Conservation (phyloP, 805 yeast species). For the Cyberlindnera saturnus region DNA sequence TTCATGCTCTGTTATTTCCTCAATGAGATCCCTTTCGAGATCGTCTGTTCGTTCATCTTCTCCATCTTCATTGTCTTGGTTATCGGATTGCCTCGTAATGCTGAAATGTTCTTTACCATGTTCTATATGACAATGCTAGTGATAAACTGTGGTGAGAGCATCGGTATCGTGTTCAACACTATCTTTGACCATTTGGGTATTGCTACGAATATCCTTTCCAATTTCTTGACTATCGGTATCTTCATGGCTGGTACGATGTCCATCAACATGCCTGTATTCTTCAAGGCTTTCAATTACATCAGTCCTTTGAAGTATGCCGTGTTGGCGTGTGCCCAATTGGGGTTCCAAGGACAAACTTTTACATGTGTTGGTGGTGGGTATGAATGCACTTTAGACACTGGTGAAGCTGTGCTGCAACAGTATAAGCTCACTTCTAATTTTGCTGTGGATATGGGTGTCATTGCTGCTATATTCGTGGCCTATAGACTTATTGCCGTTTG, state of each 20-base stretch:
- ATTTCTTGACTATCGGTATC: conserved; percentile 63
- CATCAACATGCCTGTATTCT: conserved; percentile 59
- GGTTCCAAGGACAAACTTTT: conserved; percentile 45
- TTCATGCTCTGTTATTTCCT: conserved; percentile 56
- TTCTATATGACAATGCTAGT: conserved; percentile 47
- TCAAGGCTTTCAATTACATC: conserved; percentile 64
- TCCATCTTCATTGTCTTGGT: conserved; percentile 60
- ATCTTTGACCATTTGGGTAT: conserved; percentile 70
- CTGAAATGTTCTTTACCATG: conserved; percentile 61
- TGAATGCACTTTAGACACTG: conserved; percentile 44
- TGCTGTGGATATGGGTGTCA: conserved; percentile 11
- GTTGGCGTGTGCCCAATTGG: conserved; percentile 51
- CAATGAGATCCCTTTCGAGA: conserved; percentile 65
- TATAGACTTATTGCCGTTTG: conserved; percentile 14
- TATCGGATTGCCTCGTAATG: conserved; percentile 66
- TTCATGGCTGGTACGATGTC: conserved; percentile 86
- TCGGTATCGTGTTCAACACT: conserved; percentile 77
- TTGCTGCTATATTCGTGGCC: conserved; percentile 10
- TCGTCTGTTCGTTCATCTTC: conserved; percentile 52
- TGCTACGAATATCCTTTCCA: conserved; percentile 68
- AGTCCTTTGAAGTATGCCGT: conserved; percentile 74
- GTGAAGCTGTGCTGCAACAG: conserved; percentile 47
- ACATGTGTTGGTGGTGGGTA: conserved; percentile 41
- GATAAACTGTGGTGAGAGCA: conserved; percentile 74
- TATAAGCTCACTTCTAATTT: conserved; percentile 34